phyloP scores from a whole-genome alignment of 306 rosid species.

The Lablab purpureus region DNA sequence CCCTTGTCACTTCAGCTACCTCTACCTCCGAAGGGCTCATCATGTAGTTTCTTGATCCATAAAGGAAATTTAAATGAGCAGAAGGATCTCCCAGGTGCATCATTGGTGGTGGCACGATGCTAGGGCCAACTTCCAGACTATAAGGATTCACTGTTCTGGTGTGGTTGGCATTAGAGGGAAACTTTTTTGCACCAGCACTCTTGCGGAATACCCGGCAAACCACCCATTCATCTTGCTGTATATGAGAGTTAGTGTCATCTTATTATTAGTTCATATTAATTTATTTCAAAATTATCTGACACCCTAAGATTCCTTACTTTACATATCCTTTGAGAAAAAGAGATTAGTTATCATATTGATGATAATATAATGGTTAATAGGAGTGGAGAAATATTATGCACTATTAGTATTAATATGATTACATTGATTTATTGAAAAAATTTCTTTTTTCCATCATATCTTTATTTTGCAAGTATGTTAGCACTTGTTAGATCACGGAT shows the following conservation, averaged over 20 bases:
- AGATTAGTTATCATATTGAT: no score
- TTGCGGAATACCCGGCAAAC: conserved; percentile 86
- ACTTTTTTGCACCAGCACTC: conserved; percentile 79
- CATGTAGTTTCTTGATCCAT: conserved; percentile 63
- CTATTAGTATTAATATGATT: no score
- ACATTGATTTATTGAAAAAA: no score
- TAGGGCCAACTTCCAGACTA: conserved; percentile 62
- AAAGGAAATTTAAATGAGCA: conserved; percentile 52
- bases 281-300: neutral
- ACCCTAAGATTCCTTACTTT: neutral
- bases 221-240: conserved; percentile 92
- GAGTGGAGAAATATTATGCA: no score
- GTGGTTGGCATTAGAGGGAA: conserved; percentile 57
- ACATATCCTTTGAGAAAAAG: no score
- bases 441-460: no score
- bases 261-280: neutral
- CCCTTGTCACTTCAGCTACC: conserved; percentile 67
- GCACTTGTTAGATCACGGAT: neutral
- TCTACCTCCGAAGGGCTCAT: conserved; percentile 61
- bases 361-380: no score
- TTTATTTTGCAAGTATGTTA: neutral
- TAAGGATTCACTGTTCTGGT: conserved; percentile 70
- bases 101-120: conserved; percentile 56
- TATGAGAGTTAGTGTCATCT: neutral
- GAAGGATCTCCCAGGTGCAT: conserved; percentile 75